Percentiles rank a stretch among this genome's conserved stretches.
Conservation (phyloP, 2,329 filamentous ascomycete genomes). For the Purpureocillium lavendulum region DNA sequence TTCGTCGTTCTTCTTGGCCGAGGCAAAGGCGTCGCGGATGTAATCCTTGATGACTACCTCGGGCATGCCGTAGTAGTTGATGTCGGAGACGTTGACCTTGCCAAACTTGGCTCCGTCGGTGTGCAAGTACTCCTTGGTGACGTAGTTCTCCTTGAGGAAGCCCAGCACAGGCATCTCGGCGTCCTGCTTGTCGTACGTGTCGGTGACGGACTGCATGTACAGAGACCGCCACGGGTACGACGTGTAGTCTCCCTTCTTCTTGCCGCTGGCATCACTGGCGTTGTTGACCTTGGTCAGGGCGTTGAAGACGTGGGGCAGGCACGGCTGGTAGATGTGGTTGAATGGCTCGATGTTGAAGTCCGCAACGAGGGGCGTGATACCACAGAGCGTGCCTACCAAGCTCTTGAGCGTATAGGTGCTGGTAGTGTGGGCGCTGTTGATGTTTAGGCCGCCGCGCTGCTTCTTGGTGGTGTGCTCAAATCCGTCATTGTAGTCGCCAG, state of each 20-base stretch:
- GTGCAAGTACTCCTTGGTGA: slow-evolving; percentile 20
- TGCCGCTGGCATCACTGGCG: not conserved
- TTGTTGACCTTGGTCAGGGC: slow-evolving; percentile 18
- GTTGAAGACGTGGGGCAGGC: slow-evolving; percentile 30
- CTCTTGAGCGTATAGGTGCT: slow-evolving; percentile 36
- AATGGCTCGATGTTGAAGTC: slow-evolving; percentile 34
- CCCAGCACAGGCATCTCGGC: slow-evolving; percentile 21
- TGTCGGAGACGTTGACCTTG: slow-evolving; percentile 17
- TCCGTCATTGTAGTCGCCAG: slow-evolving; percentile 24
- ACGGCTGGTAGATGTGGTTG: slow-evolving; percentile 35
- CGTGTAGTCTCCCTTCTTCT: slow-evolving; percentile 11
- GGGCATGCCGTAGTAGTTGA: slow-evolving; percentile 26
- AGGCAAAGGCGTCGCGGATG: slow-evolving; percentile 19
- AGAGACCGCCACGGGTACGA: slow-evolving; percentile 21
- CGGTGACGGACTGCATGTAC: slow-evolving; percentile 24
- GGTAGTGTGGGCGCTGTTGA: slow-evolving; percentile 29
- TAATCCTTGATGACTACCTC: slow-evolving; percentile 23
- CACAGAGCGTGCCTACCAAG: slow-evolving; percentile 30
- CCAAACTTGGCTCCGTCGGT: slow-evolving; percentile 20
- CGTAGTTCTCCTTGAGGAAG: slow-evolving; percentile 15
- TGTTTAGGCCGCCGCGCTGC: slow-evolving; percentile 29
- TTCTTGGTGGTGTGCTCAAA: slow-evolving; percentile 17
- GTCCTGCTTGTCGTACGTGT: slow-evolving; percentile 24
- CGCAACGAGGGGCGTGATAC: slow-evolving; percentile 29
- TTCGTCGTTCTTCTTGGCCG: slow-evolving; percentile 19